A percentile compares a stretch with the other conserved stretches of the same genome.
Evolutionary conservation across 306 rosid species (phyloP).

Genomic region (Prunus dulcis): DNA sequence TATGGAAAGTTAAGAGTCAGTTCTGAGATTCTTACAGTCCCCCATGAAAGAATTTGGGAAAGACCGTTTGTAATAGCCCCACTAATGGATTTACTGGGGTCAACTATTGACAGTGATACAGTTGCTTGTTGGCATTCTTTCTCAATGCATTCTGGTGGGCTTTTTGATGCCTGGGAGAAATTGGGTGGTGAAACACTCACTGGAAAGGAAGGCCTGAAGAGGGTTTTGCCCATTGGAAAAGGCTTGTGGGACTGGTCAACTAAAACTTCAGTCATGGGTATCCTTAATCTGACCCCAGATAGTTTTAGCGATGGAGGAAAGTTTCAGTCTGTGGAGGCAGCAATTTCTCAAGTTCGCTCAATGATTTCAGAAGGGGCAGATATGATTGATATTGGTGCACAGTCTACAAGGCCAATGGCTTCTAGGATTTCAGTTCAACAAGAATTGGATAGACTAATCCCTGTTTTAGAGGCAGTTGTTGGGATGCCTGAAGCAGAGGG

Average conservation of each 20-base stretch:
- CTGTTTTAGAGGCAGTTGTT: slow-evolving; percentile 69
- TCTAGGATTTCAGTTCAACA: slow-evolving; percentile 60
- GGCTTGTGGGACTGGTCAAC: slow-evolving; percentile 68
- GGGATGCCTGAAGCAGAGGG: slow-evolving; percentile 71
- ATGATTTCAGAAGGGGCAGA: slow-evolving; percentile 87
- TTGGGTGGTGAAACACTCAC: slow-evolving; percentile 75
- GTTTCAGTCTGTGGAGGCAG: slow-evolving; percentile 55
- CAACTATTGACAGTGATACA: slow-evolving; percentile 52
- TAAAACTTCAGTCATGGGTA: slow-evolving; percentile 70
- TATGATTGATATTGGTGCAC: slow-evolving; percentile 89
- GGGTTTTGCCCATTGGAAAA: slow-evolving; percentile 71
- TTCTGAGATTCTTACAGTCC: slow-evolving; percentile 63
- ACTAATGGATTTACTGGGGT: slow-evolving; percentile 75
- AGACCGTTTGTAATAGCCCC: slow-evolving; percentile 95
- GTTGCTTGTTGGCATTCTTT: slow-evolving; percentile 82
- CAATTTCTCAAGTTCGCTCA: slow-evolving; percentile 66
- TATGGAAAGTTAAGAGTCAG: slow-evolving; percentile 65
- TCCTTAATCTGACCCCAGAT: slow-evolving; percentile 93
- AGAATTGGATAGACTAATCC: slow-evolving; percentile 68
- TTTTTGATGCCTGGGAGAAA: slow-evolving; percentile 61
- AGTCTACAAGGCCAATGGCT: slow-evolving; percentile 82
- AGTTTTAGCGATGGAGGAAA: slow-evolving; percentile 90
- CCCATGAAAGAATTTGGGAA: slow-evolving; percentile 96
- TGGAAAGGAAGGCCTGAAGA: slow-evolving; percentile 73
- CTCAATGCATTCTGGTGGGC: slow-evolving; percentile 56